Percentiles rank a stretch among this genome's conserved stretches.
Evolutionary conservation across 2,329 filamentous ascomycete species (phyloP).

Genomic region (Hortaea sp.): DNA sequence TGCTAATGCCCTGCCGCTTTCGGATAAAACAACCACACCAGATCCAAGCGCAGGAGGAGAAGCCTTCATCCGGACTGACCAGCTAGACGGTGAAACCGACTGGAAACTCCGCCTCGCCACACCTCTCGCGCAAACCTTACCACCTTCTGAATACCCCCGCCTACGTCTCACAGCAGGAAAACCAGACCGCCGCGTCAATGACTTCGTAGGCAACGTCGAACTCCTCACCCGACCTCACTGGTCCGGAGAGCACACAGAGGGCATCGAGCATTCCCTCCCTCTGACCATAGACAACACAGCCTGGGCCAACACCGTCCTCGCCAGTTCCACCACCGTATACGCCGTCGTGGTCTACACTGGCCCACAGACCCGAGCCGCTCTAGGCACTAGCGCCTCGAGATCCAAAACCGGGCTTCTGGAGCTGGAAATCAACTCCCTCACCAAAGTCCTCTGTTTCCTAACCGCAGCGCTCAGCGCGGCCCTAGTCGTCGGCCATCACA

Average conservation of each 20-base stretch:
- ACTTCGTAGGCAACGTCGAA: slow-evolving; percentile 84
- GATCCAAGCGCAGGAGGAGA: slow-evolving; percentile 55
- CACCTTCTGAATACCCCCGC: slow-evolving; percentile 57
- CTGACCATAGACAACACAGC: slow-evolving; percentile 94
- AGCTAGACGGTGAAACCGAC: slow-evolving; percentile 94
- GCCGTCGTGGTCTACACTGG: slow-evolving; percentile 93
- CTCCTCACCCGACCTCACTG: slow-evolving; percentile 45
- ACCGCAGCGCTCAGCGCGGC: slow-evolving; percentile 79
- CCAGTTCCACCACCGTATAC: slow-evolving; percentile 79
- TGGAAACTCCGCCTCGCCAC: slow-evolving; percentile 93
- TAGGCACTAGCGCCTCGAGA: slow-evolving; percentile 83
- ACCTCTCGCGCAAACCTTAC: slow-evolving; percentile 69
- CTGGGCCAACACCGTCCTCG: slow-evolving; percentile 96
- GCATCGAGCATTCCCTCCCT: slow-evolving; percentile 47
- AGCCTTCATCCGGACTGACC: slow-evolving; percentile 94
- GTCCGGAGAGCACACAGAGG: slow-evolving; percentile 3
- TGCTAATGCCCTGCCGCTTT: slow-evolving; percentile 7
- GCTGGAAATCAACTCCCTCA: slow-evolving; percentile 92
- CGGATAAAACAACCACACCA: slow-evolving; percentile 24
- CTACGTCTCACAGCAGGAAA: slow-evolving; percentile 71
- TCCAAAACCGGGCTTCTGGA: slow-evolving; percentile 92
- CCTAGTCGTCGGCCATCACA: slow-evolving; percentile 78
- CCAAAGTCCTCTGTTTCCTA: slow-evolving; percentile 86
- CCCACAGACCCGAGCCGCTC: slow-evolving; percentile 80
- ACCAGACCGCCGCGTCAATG: slow-evolving; percentile 87